Evolutionary conservation across 2,329 filamentous ascomycete species (phyloP).

Genomic region (Cordyceps fumosorosea): DNA sequence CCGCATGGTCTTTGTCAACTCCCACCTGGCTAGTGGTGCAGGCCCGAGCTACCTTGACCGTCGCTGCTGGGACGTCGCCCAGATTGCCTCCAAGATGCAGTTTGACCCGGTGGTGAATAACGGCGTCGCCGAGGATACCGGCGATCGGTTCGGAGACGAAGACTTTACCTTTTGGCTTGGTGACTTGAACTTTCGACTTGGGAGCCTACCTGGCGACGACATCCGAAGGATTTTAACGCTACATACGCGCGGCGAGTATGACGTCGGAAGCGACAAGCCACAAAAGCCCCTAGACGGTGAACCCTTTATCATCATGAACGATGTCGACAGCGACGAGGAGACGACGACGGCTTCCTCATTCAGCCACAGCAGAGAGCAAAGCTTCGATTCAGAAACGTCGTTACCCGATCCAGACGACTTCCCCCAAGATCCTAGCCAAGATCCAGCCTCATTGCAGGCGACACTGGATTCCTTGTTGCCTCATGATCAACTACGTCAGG

Average conservation of each 20-base stretch:
- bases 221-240: constrained; percentile 78
- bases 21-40: constrained; percentile 80
- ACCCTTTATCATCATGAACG: constrained; percentile 41
- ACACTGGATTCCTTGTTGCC: constrained; percentile 81
- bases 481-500: constrained; percentile 76
- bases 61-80: constrained; percentile 81
- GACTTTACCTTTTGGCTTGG: constrained; percentile 97
- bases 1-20: constrained; percentile 82
- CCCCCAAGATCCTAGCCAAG: constrained; percentile 59
- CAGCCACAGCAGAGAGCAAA: constrained; percentile 26
- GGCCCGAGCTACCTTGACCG: constrained; percentile 73
- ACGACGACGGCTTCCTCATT: constrained; percentile 28
- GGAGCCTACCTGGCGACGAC: constrained; percentile 82
- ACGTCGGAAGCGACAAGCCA: constrained; percentile 38
- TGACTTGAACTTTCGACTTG: constrained; percentile 89
- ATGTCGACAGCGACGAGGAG: constrained; percentile 42
- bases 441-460: constrained; percentile 81
- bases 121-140: constrained; percentile 58
- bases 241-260: constrained; percentile 75
- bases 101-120: constrained; percentile 68
- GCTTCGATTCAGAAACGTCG: constrained; percentile 34
- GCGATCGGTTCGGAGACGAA: constrained; percentile 73
- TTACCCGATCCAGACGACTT: constrained; percentile 62
- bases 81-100: constrained; percentile 68
- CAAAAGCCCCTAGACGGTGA: constrained; percentile 37